A percentile compares a stretch with the other conserved stretches of the same genome.
Conservation (phyloP, 2,329 filamentous ascomycete species). For the Neofusicoccum cordaticola region DNA sequence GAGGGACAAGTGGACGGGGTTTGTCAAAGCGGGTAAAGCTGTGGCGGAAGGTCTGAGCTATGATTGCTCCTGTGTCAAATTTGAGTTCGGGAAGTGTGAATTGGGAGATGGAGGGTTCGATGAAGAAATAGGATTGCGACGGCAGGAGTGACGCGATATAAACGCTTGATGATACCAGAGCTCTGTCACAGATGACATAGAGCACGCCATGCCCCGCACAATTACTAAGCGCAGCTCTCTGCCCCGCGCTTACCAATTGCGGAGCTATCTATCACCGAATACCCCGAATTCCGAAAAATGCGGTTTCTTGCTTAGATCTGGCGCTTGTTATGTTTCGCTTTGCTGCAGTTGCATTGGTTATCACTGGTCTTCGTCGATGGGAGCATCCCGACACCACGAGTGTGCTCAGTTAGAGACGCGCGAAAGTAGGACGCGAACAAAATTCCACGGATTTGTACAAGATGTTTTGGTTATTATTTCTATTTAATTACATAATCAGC, state of each 20-base stretch:
- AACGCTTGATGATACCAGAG: not conserved
- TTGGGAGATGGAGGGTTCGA: not conserved
- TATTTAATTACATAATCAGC: not conserved
- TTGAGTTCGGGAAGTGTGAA: not conserved
- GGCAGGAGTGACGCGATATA: not conserved
- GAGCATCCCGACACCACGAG: no score
- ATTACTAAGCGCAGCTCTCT: not conserved
- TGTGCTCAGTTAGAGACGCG: no score
- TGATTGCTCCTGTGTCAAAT: not conserved
- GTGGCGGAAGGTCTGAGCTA: not conserved
- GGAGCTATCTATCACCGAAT: not conserved
- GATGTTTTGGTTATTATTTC: not conserved
- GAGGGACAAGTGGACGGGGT: not conserved
- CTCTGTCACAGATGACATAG: not conserved
- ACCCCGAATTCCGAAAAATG: no score
- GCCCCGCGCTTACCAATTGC: not conserved
- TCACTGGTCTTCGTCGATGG: no score
- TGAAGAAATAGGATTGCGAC: not conserved
- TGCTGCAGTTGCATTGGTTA: no score
- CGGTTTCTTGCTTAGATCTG: no score
- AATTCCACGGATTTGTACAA: no score
- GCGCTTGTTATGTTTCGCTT: no score
- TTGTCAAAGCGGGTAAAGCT: not conserved
- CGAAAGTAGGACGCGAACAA: no score
- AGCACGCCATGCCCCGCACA: not conserved